Base-by-base conservation (phyloP, 495 filamentous ascomycete genomes). In the Talaromyces stipitatus region DNA sequence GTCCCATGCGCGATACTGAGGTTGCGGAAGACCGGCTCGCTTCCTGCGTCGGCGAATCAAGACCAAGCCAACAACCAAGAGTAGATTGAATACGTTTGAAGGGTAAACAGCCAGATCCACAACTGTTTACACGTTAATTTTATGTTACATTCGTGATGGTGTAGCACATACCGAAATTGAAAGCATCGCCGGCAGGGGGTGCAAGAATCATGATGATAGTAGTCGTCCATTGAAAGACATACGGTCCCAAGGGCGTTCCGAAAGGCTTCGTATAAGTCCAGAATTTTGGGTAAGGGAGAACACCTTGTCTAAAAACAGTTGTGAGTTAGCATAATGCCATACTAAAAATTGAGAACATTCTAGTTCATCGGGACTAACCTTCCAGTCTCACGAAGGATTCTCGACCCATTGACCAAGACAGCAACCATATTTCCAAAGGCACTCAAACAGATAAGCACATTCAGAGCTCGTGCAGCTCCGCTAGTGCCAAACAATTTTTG, bases 121-220 rank as follows among this genome's bases (percentile, higher is more conserved):
- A 8, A 86, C 78, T 81, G 22, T 23, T 22, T n/a, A 53, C 41
- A 70, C 5, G 16, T 51, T 46, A 48, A 30, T 28, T 22, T 24
- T 14, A 7, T 50, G 46, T 43, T 26, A 29, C n/a, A 8, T 14
- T 1, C 12, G 8, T 3, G 8, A 14, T 20, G 9, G 27, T 4
- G 27, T 26, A 28, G 3, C 10, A 55, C 66, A 4, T 53, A 72
- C 65, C 65, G 58, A 87, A 86, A 51, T 85, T 82, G 68, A 87
- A 88, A 11, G 83, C 84, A 67, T 87, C 84, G 5, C 85, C 85
- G 2, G 83, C 82, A 0, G 84, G 85, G 3, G 83, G 84, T 1
- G 82, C 84, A 0, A 87, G 60, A 22, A 87, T 86, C 81, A 87
- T 84, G 36, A 88, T 43, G 5, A 84, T 52, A 0, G 84, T 88